These are phyloP conservation scores for Jamesozyma piceae DNA, from an alignment of 805 yeast genomes.

Conservation along the genomic window DNA sequence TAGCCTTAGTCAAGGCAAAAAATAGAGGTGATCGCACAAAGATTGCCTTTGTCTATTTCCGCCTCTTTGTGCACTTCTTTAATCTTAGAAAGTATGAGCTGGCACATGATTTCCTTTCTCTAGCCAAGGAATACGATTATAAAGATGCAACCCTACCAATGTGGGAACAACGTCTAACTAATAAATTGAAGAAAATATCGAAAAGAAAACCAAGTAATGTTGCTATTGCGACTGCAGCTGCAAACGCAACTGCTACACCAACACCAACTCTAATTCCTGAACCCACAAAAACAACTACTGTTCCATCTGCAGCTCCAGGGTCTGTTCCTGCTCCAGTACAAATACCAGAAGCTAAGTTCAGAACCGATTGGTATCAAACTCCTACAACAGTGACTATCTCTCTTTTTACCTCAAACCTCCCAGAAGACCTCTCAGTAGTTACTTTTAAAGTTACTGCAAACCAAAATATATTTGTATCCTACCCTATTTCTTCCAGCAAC, in stretches of 20 bases:
- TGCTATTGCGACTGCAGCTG: too few relatives aligned
- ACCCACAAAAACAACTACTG: neutral
- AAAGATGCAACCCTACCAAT: slow-evolving; percentile 39
- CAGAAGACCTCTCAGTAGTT: slow-evolving; percentile 32
- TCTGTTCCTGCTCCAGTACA: neutral
- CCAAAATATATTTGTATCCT: slow-evolving; percentile 23
- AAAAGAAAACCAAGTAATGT: slow-evolving; percentile 4
- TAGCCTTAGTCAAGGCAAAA: slow-evolving; percentile 39
- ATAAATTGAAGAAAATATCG: slow-evolving; percentile 12
- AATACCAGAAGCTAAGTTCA: slow-evolving; percentile 22
- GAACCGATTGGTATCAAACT: slow-evolving; percentile 71
- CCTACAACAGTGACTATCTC: slow-evolving; percentile 49
- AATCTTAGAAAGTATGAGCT: slow-evolving; percentile 33
- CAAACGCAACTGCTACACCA: too few relatives aligned
- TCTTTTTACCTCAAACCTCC: slow-evolving; percentile 59
- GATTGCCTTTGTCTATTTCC: slow-evolving; percentile 40
- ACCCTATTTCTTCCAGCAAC: slow-evolving; percentile 21
- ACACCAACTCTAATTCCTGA: too few relatives aligned
- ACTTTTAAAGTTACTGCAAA: slow-evolving; percentile 35
- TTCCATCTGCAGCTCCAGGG: neutral
- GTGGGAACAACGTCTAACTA: slow-evolving; percentile 32
- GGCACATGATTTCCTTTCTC: slow-evolving; percentile 36
- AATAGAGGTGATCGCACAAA: slow-evolving; percentile 38
- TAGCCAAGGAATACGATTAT: slow-evolving; percentile 36
- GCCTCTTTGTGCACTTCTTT: slow-evolving; percentile 41